Conservation (phyloP, 208 protist species). For the Crithidia mellificae region DNA sequence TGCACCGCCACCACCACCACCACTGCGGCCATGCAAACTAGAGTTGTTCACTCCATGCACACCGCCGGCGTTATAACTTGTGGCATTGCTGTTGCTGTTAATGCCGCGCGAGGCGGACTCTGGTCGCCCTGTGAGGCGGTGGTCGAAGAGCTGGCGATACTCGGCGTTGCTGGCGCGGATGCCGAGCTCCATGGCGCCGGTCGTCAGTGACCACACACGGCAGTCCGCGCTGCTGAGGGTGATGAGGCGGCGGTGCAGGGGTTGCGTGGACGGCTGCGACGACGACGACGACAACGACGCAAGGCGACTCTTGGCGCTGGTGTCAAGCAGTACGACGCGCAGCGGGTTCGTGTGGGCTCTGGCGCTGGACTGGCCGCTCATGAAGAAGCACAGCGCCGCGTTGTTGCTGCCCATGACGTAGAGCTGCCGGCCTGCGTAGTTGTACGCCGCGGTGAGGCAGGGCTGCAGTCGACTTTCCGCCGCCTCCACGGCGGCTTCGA, state of each 20-base stretch:
- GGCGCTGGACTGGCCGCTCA: constrained; percentile 49
- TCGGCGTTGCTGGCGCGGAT: constrained; percentile 69
- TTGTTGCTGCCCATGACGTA: constrained; percentile 71
- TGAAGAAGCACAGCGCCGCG: constrained; percentile 69
- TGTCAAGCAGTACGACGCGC: constrained; percentile 45
- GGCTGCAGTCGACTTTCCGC: constrained; percentile 42
- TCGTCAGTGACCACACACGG: constrained; percentile 56
- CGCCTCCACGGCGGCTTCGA: constrained; percentile 35
- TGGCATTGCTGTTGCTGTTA: constrained; percentile 1
- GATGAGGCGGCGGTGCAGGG: constrained; percentile 43
- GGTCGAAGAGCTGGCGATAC: constrained; percentile 46
- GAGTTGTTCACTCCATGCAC: too few relatives aligned
- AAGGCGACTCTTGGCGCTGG: constrained; percentile 1
- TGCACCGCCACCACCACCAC: too few relatives aligned
- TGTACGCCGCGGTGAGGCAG: constrained; percentile 60
- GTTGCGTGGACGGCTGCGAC: background rate
- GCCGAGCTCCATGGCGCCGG: constrained; percentile 56
- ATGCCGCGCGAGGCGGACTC: background rate
- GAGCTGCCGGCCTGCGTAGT: constrained; percentile 54
- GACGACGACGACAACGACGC: background rate
- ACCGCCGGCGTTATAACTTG: too few relatives aligned
- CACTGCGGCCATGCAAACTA: too few relatives aligned
- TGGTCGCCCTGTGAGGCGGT: constrained; percentile 33
- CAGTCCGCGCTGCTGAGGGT: constrained; percentile 60
- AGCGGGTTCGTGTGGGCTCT: constrained; percentile 60